These are phyloP conservation scores for Diphasiastrum complanatum DNA, from an alignment of 83 land plant species.

Conservation along the genomic window DNA sequence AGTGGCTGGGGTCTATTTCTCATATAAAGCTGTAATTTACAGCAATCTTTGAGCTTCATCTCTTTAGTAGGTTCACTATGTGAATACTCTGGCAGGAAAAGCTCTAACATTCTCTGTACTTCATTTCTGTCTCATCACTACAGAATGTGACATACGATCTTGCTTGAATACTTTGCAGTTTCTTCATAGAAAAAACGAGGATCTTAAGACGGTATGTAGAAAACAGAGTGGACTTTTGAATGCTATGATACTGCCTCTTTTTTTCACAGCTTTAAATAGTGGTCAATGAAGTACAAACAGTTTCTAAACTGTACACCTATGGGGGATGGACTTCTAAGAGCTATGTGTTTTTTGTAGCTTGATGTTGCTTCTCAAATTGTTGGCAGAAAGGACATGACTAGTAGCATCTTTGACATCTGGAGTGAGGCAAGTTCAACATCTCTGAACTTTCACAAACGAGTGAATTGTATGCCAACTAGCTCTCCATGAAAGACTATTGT, in stretches of 20 bases:
- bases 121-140: not conserved
- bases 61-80: not conserved
- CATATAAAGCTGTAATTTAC: too few species aligned
- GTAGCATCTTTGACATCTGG: conserved; percentile 83
- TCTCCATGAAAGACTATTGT: too few species aligned
- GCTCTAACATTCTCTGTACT: not conserved
- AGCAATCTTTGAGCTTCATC: too few species aligned
- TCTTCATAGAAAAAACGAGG: conserved; percentile 63
- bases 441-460: conserved; percentile 1
- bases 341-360: conserved; percentile 31
- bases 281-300: too few species aligned
- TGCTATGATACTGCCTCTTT: conserved; percentile 1
- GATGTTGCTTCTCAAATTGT: conserved; percentile 79
- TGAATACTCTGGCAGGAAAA: not conserved
- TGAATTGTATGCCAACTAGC: not conserved
- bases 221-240: conserved; percentile 2
- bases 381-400: conserved; percentile 91
- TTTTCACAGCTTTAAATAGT: too few species aligned
- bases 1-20: too few species aligned
- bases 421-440: conserved; percentile 48
- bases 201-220: conserved; percentile 50
- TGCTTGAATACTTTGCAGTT: conserved; percentile 97
- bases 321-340: not conserved
- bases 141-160: conserved; percentile 96
- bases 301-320: not conserved